Base-by-base conservation (phyloP, 768 basidiomycete species). In the Tulasnella sp. region DNA sequence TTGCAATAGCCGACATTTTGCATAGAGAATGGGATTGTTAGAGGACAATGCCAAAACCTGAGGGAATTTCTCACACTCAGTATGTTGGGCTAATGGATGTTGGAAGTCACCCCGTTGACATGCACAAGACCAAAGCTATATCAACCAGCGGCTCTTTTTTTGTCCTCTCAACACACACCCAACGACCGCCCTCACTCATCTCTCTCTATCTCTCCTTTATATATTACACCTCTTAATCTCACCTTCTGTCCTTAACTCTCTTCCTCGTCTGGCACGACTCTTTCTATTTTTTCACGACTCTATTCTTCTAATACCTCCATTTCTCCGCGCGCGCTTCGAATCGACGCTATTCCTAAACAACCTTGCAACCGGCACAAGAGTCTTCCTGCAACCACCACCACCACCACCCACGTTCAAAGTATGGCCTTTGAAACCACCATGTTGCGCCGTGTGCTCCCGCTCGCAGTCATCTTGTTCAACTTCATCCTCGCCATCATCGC, bases 381-480 rank as follows among this genome's bases (percentile, higher is more conserved):
- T 14, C 38, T 25, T 71, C 58, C 31, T 25, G 31, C 6, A 14
- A 64, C 58, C 58, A 64, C 58, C 58, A 64, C 58, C 58, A 64
- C 58, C 58, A 64, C 31, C 58, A 64, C 58, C 58, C 25, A 25
- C 58, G 58, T 64, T 64, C 19, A n/a, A 19, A 64, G 6, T 14
- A 64, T 64, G 58, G 58, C 58, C 25, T 64, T 64, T 64, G 58
- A 64, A 25, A 70, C 69, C 31, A 31, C 73, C 29, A 58, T 52
- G 34, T 34, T 58, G 17, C 73, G 73, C 15, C 73, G 73, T 17
- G 14, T 74, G n/a, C 8, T 74, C 25, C 73, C 73, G 25, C 73
- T 74, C 73, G 67, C 52, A 15, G 74, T 76, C 37, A 31, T 76
- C 64, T 29, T 76, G 29, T 76, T 76, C 74, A 76, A 76, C 40